Conservation (phyloP, 2,329 filamentous ascomycete species). For the Aspergillus ochraceoroseus region DNA sequence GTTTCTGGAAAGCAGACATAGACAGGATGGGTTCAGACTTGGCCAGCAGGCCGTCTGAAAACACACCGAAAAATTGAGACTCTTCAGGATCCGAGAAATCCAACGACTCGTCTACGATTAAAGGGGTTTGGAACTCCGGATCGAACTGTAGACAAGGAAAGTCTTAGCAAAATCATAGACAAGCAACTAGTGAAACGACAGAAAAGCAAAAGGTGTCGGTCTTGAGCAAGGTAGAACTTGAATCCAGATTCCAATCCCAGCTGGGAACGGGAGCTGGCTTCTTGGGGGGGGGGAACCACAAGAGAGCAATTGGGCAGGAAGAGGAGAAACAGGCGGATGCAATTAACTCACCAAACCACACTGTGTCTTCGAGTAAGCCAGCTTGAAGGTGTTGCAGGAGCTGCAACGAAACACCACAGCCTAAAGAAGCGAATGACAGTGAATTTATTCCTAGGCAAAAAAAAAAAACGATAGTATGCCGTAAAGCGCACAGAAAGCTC, state of each 20-base stretch:
- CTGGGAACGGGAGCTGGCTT: neutral
- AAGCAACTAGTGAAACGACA: too few relatives aligned
- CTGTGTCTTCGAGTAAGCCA: constrained; percentile 47
- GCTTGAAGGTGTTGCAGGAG: constrained; percentile 47
- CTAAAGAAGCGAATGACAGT: constrained; percentile 46
- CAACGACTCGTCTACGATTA: constrained; percentile 46
- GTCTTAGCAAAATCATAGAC: constrained; percentile 15
- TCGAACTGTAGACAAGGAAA: constrained; percentile 32
- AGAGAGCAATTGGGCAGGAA: constrained; percentile 21
- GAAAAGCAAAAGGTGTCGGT: constrained; percentile 2
- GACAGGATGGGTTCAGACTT: constrained; percentile 61
- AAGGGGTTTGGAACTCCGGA: constrained; percentile 44
- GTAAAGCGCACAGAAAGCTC: constrained; percentile 32
- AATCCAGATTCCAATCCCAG: constrained; percentile 18
- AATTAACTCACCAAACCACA: constrained; percentile 41
- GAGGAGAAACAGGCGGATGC: constrained; percentile 22
- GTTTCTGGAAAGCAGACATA: constrained; percentile 79
- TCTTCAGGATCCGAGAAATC: constrained; percentile 46
- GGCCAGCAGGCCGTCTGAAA: constrained; percentile 51
- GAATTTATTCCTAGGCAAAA: constrained; percentile 38
- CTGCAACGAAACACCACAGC: constrained; percentile 41
- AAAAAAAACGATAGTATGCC: constrained; percentile 39
- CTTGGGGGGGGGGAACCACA: constrained; percentile 3
- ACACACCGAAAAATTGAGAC: constrained; percentile 42
- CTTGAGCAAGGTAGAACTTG: constrained; percentile 20